Evolutionary conservation across 352 stramenopile species (phyloP), one percentile per base, ranked within the genome.

Genomic region (Phytophthora brassicae): DNA sequence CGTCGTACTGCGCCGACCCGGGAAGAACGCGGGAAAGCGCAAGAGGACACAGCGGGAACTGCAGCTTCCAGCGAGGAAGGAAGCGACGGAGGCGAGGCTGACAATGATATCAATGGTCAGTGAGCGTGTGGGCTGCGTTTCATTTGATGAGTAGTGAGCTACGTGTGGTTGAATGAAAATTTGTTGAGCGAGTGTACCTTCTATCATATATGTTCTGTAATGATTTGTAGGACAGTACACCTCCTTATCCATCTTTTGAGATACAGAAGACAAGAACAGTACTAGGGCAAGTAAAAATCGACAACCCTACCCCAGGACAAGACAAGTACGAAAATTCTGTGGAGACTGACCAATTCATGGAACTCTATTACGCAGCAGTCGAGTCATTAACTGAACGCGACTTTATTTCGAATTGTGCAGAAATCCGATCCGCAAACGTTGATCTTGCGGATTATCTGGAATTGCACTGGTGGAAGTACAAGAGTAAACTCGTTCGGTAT

Each of bases 31-130:
- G 26, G 57, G 64, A 11, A 19, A 46, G 26, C 51, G 64, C 23
- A 66, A 67, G 52, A 64, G 60, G 57, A 68, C 57, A 16, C 43
- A 19, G 22, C 22, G 31, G 36, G 49, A 58, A 31, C 51, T 58
- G 16, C n/a, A 49, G n/a, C 38, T 58, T n/a, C n/a, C 14, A 16
- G 38, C 9, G 39, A 19, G 2, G 38, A 28, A 31, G 51, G 16
- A 28, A 31, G 22, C 20, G 48, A 45, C 16, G 51, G 31, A 8
- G 20, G 43, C 23, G 43, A 50, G 23, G 13, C 8, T 38, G 23
- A 57, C 19, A 39, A 28, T 24, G 36, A 47, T 23, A 39, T 14
- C 16, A 29, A 57, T 20, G 43, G 16, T 36, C 23, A 31, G 43
- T 50, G 43, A 50, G 43, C 31, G 31, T 28, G 17, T 29, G 8